Base-by-base conservation (phyloP, 768 basidiomycete species). In the Tricholoma bakamatsutake region DNA sequence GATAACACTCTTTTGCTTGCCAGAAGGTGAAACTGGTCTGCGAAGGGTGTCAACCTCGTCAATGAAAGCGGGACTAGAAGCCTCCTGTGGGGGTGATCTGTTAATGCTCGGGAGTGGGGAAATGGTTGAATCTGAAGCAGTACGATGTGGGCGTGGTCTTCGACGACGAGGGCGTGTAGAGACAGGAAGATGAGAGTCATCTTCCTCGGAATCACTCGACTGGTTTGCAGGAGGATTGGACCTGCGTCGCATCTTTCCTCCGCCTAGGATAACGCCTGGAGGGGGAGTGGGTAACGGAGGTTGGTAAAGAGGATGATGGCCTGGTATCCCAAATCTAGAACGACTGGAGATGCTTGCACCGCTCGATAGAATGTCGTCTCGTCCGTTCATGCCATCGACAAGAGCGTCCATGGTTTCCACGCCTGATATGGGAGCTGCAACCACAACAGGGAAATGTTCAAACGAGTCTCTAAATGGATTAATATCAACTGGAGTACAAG, bases 331-430 rank as follows among this genome's bases (percentile, higher is more conserved):
- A 63, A 83, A 82, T 57, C 83, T 78, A 48, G 78, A 69, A 13
- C 81, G 78, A 63, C 67, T 73, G 30, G 80, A 76, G 12, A 76
- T 59, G 51, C 73, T 70, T 62, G 73, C 52, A 63, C 74, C 59
- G 56, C 69, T 51, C 57, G 65, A 54, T 18, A 80, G 74, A 53
- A 82, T 68, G 59, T 84, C 77, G 54, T 88, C 84, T 43, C 78
- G 80, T 27, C 86, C 86, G 64, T 93, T 93, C 91, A 93, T 93
- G 8, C 88, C 88, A 60, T 92, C 90, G 6, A 93, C 91, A 52
- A 93, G 70, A 11, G 91, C 91, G 66, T 93, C 91, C 84, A 93
- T 88, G 8, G 83, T 84, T 71, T 92, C 90, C 8, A 93, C 89
- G 2, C 89, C 90, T 5, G 88, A 69, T 6, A 87, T 71, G 4